phyloP scores from a whole-genome alignment of 306 rosid species.

The Cucumis melo region DNA sequence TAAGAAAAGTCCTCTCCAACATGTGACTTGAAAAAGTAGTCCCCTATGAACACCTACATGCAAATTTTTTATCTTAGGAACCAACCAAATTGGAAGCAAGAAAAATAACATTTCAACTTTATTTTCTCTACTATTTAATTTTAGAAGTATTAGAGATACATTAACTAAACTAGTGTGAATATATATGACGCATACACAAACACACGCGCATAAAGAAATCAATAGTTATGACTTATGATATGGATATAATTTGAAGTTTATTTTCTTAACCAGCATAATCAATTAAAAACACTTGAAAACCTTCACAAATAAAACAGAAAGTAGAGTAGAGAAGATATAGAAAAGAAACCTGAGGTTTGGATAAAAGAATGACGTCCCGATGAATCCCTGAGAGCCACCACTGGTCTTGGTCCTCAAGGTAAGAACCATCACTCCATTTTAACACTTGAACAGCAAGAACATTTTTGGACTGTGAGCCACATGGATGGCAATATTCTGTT shows the following conservation, averaged over 20 bases:
- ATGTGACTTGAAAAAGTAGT: slow-evolving; percentile 76
- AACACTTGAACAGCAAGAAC: slow-evolving; percentile 85
- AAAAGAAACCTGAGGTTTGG: slow-evolving; percentile 65
- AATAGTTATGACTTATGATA: neutral
- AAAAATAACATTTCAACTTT: neutral
- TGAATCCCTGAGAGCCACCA: slow-evolving; percentile 96
- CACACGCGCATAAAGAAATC: neutral
- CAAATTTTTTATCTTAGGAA: neutral
- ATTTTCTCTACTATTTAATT: neutral
- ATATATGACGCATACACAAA: too few relatives aligned
- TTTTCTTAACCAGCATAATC: neutral
- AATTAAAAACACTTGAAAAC: neutral
- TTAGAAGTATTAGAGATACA: neutral
- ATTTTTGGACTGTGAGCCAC: slow-evolving; percentile 48
- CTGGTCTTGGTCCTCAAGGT: slow-evolving; percentile 97
- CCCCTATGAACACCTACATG: slow-evolving; percentile 65
- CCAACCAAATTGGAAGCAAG: neutral
- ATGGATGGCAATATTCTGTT: slow-evolving; percentile 68
- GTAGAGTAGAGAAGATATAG: neutral
- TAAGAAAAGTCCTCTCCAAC: slow-evolving; percentile 57
- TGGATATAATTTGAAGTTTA: neutral
- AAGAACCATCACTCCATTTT: slow-evolving; percentile 94
- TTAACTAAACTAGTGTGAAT: too few relatives aligned
- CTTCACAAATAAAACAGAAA: neutral
- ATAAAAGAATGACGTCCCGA: slow-evolving; percentile 83